These are phyloP conservation scores for Exophiala spinifera DNA, from an alignment of 2,329 filamentous ascomycete species.

Conservation along the genomic window DNA sequence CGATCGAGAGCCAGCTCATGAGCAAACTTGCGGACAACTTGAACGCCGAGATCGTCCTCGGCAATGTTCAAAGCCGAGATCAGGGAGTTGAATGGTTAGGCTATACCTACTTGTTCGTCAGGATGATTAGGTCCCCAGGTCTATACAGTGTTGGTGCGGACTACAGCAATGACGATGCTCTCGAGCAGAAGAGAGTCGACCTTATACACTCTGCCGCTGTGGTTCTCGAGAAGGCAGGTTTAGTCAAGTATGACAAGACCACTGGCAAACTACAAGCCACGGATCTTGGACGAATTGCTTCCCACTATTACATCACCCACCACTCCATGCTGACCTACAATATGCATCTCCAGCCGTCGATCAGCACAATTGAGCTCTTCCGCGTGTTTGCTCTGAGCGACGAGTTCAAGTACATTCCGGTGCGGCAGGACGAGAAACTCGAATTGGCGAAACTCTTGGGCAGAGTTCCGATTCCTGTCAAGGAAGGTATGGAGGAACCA, in stretches of 20 bases:
- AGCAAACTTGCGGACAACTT: conserved; percentile 92
- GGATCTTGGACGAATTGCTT: conserved; percentile 90
- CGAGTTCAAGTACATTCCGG: conserved; percentile 98
- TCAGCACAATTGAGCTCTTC: conserved; percentile 93
- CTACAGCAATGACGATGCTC: conserved; percentile 83
- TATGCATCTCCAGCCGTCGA: conserved; percentile 86
- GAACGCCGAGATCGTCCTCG: conserved; percentile 92
- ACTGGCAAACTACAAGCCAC: conserved; percentile 84
- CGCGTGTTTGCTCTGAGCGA: conserved; percentile 92
- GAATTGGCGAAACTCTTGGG: conserved; percentile 89
- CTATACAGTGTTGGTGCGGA: conserved; percentile 94
- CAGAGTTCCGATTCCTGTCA: conserved; percentile 90
- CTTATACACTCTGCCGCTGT: conserved; percentile 89
- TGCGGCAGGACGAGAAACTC: conserved; percentile 94
- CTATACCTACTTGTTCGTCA: conserved; percentile 95
- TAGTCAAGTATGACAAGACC: conserved; percentile 95
- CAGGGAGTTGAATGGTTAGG: conserved; percentile 99
- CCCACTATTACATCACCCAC: conserved; percentile 97
- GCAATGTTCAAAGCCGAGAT: conserved; percentile 85
- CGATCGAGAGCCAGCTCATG: conserved; percentile 94
- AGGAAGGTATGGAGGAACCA: conserved; percentile 94
- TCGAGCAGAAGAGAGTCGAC: conserved; percentile 98
- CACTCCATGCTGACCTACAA: conserved; percentile 98
- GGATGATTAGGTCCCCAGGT: conserved; percentile 93
- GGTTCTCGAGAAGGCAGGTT: conserved; percentile 78